Evolutionary conservation across 345 rosid genomes (phyloP).

Genomic region (Adansonia digitata): DNA sequence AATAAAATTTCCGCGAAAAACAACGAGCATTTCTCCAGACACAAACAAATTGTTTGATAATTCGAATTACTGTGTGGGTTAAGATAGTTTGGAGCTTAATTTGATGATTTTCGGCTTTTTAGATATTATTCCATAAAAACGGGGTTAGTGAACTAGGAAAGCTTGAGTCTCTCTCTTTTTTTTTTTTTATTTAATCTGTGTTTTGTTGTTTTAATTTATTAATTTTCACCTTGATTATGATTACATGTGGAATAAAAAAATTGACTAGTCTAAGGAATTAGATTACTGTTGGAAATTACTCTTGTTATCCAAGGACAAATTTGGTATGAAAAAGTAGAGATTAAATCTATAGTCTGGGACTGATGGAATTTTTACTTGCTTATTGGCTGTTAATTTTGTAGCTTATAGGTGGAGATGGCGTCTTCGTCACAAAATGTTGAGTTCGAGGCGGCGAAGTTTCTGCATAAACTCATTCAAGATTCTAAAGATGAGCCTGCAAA

Average conservation of each 20-base stretch:
- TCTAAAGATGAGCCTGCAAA: conserved; percentile 94
- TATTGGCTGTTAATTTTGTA: conserved; percentile 8
- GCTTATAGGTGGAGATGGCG: conserved; percentile 45
- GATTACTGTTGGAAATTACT: neutral
- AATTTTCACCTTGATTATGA: neutral
- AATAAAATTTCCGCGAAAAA: neutral
- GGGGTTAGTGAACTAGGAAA: neutral
- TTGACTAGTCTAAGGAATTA: neutral
- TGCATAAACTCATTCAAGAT: conserved; percentile 96
- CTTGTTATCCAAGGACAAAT: neutral
- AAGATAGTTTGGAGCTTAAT: neutral
- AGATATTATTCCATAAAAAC: neutral
- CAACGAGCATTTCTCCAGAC: neutral
- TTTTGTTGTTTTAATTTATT: neutral
- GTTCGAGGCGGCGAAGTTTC: conserved; percentile 97
- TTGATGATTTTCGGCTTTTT: neutral
- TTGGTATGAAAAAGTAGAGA: conserved; percentile 1
- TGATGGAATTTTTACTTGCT: neutral
- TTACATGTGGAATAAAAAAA: neutral
- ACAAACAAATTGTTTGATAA: neutral
- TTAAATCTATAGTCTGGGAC: neutral
- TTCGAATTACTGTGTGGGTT: neutral
- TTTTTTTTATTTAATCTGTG: too few species aligned
- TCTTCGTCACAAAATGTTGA: conserved; percentile 79
- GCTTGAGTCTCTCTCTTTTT: neutral